phyloP scores from a whole-genome alignment of 2,329 filamentous ascomycete genomes.

The Iodosphaeria phyllophila region DNA sequence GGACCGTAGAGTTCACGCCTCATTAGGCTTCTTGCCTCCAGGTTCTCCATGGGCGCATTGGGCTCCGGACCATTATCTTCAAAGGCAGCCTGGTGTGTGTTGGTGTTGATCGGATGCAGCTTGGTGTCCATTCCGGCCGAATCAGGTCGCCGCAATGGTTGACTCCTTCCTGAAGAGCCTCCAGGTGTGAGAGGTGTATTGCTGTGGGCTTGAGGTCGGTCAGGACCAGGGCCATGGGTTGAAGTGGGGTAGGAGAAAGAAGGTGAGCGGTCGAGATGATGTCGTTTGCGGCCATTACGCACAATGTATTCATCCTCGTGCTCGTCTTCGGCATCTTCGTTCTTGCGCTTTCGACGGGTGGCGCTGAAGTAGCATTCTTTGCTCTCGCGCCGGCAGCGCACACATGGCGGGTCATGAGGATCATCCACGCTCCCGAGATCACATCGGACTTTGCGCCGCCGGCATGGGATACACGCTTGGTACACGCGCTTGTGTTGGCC shows the following conservation, averaged over 20 bases:
- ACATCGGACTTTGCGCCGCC: conserved; percentile 41
- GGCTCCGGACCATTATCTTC: no score
- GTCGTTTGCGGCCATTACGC: conserved; percentile 55
- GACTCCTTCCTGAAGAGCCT: conserved; percentile 43
- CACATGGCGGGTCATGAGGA: conserved; percentile 82
- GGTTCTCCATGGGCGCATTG: conserved; percentile 43
- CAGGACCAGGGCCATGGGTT: no score
- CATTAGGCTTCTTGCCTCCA: conserved; percentile 47
- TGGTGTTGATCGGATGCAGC: conserved; percentile 18
- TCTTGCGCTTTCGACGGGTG: conserved; percentile 80
- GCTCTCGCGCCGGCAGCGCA: conserved; percentile 81
- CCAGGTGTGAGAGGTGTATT: conserved; percentile 45
- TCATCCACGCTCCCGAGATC: conserved; percentile 68
- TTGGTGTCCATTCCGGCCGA: conserved; percentile 16
- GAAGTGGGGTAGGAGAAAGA: conserved; percentile 23
- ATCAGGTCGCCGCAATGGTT: conserved; percentile 46
- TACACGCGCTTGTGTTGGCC: conserved; percentile 41
- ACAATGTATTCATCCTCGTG: conserved; percentile 45
- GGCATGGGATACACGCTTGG: conserved; percentile 43
- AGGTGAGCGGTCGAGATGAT: conserved; percentile 15
- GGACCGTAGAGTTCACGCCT: conserved; percentile 65
- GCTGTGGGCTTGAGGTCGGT: conserved; percentile 27
- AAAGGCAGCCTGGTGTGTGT: no score
- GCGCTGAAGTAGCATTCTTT: conserved; percentile 97
- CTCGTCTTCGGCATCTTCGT: conserved; percentile 35